Base-by-base conservation (phyloP, 495 filamentous ascomycete species). In the Hypoxylon crocopeplum region DNA sequence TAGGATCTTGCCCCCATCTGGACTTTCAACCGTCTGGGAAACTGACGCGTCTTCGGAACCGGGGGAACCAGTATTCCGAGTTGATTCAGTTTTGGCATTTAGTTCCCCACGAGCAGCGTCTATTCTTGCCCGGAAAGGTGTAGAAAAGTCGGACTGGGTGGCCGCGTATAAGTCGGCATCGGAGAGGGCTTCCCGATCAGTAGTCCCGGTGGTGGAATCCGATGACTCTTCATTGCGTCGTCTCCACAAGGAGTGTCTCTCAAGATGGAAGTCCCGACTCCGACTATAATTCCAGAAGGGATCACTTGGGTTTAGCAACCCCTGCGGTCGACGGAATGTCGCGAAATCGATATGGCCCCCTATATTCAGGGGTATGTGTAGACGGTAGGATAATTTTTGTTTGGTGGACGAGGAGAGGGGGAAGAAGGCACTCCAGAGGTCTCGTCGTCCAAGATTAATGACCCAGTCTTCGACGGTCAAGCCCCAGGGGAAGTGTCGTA, bases 391-490 rank as follows among this genome's bases (percentile, higher is more conserved):
- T 10, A 64, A 12, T 27, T 49, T 10, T 30, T 29, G 56, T 2
- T 6, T 37, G 1, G 56, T 49, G 12, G 16, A 7, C n/a, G 41
- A 27, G 5, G 60, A 46, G 11, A 69, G 56, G 1, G 17, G 22
- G 10, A 68, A 70, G 22, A 61, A 70, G 7, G 68, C 38, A 12
- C 36, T 42, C 68, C 65, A 68, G 39, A 68, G 65, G 1, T 59
- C 52, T 19, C 40, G 46, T 1, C 21, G 27, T 5, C 39, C 65
- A 3, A 70, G 13, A 0, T 21, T 27, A 15, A 22, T n/a, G 1
- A 59, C 52, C 68, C 68, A 68, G 10, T 48, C 13, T 8, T 22
- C 29, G 13, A 68, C 45, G 15, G 62, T 37, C 36, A 57, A 47
- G 5, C 62, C 56, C 33, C 40, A 34, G 27, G 45, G 50, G 7